Evolutionary conservation across 2,329 filamentous ascomycete genomes (phyloP), one percentile per base, ranked within the genome.

Genomic region (Colletotrichum sp.): DNA sequence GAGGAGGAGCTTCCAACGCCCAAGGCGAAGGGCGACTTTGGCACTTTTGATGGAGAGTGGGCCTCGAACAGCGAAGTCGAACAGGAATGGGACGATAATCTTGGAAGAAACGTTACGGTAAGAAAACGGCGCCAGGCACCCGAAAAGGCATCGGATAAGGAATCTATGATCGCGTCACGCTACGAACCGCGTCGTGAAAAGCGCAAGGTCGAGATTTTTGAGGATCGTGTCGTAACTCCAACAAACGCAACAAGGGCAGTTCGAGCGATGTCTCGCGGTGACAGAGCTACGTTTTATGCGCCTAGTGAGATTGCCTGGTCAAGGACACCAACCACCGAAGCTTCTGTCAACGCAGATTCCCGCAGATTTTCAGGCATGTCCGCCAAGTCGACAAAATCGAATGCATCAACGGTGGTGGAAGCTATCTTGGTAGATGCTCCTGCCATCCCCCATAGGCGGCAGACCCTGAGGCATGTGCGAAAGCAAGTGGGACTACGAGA

Each of bases 1-100:
- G 84, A 85, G 36, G 84, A 85, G 24, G 64, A 64, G 30, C 16
- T 82, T 77, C 80, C 84, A 67, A 87, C 86, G 10, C 87, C 86
- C 30, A 85, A 79, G 78, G 85, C 83, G n/a, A 86, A 84, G 77
- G 84, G 86, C 75, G 88, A 90, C 65, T 91, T 91, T 78, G 84
- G 86, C 75, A 86, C 86, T 71, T 92, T 92, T 81, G 92, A 93
- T 80, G 91, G 90, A 57, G 89, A 90, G 81, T 93, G 90, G 90
- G 85, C 82, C 67, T 85, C 86, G 36, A 81, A 83, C 34, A 86
- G 82, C 78, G 87, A 90, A 77, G 87, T 88, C 36, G 88, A 88
- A 77, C 84, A 87, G 81, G 89, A 91, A 84, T 91, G 89, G 88
- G 89, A 92, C 78, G 83, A 87, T 76, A 89, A 89, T 81, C 82